A percentile compares a stretch with the other conserved stretches of the same genome.
Evolutionary conservation across 176 grass and related monocot genomes (phyloP).

Genomic region (Thalia dealbata): DNA sequence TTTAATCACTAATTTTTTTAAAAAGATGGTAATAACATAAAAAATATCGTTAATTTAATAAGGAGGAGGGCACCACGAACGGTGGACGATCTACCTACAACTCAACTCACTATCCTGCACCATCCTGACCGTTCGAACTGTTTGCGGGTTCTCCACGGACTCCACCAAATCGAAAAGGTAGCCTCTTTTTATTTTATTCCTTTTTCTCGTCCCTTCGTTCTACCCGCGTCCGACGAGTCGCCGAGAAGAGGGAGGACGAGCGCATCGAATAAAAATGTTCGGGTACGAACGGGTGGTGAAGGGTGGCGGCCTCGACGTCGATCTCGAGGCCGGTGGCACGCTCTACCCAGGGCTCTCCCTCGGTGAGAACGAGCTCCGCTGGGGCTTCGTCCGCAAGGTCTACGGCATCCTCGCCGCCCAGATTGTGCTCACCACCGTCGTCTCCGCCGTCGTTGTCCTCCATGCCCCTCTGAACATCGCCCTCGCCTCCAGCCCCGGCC

Average conservation of each 20-base stretch:
- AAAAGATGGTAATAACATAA: no score
- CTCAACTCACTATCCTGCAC: no score
- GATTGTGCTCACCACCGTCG: slow-evolving; percentile 75
- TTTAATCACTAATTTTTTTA: no score
- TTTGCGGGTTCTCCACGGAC: no score
- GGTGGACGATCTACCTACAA: no score
- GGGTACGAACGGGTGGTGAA: slow-evolving; percentile 1
- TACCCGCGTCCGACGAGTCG: background rate
- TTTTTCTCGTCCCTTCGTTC: no score
- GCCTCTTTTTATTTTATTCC: no score
- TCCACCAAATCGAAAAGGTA: no score
- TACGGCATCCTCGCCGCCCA: slow-evolving; percentile 95
- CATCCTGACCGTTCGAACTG: no score
- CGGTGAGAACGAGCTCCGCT: slow-evolving; percentile 81
- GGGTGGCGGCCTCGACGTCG: slow-evolving; percentile 10
- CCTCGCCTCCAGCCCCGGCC: slow-evolving; percentile 46
- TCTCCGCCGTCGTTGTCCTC: slow-evolving; percentile 64
- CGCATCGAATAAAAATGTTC: background rate
- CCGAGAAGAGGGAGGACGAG: background rate
- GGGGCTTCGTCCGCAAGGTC: slow-evolving; percentile 99
- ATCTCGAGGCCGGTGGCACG: slow-evolving; percentile 76
- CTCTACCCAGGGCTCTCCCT: slow-evolving; percentile 86
- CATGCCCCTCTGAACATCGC: slow-evolving; percentile 57
- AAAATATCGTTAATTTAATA: no score
- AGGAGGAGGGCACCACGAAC: no score